phyloP scores from a whole-genome alignment of 768 basidiomycete genomes.

The Cytidiella melzeri region DNA sequence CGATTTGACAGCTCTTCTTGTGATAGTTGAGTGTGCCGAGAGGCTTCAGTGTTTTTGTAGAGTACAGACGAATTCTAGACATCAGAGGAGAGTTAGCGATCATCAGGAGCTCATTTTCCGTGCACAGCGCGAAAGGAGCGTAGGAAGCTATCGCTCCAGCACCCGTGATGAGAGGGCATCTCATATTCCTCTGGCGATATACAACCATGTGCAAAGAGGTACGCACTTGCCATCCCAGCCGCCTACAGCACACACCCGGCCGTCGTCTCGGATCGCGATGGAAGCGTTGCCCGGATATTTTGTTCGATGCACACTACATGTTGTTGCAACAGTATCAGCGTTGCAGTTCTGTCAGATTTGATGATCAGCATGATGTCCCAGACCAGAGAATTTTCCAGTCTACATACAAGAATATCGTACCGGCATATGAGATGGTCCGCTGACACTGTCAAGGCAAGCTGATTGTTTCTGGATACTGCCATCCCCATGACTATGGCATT shows the following conservation, averaged over 20 bases:
- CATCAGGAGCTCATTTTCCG: background rate
- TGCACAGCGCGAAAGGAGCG: too few relatives aligned
- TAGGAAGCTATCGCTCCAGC: too few relatives aligned
- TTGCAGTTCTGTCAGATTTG: slow-evolving; percentile 9
- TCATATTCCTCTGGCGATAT: too few relatives aligned
- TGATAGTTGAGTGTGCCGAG: slow-evolving; percentile 85
- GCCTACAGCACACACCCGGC: slow-evolving; percentile 76
- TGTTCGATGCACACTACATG: slow-evolving; percentile 43
- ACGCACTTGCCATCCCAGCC: slow-evolving; percentile 93
- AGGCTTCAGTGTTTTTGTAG: slow-evolving; percentile 71
- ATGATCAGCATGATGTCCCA: background rate
- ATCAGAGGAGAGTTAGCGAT: background rate
- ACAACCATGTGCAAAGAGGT: background rate
- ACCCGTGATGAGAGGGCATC: too few relatives aligned
- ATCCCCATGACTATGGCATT: slow-evolving; percentile 72
- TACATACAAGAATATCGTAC: slow-evolving; percentile 50
- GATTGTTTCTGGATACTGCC: slow-evolving; percentile 53
- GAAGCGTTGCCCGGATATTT: slow-evolving; percentile 77
- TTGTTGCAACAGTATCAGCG: slow-evolving; percentile 11
- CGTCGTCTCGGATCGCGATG: slow-evolving; percentile 71
- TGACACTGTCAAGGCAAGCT: slow-evolving; percentile 73
- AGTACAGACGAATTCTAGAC: slow-evolving; percentile 72
- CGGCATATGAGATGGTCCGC: slow-evolving; percentile 75
- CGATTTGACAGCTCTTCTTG: slow-evolving; percentile 65
- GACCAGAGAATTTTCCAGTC: too few relatives aligned